phyloP scores from a whole-genome alignment of 176 grass and related monocot genomes.

The Avena sativa region DNA sequence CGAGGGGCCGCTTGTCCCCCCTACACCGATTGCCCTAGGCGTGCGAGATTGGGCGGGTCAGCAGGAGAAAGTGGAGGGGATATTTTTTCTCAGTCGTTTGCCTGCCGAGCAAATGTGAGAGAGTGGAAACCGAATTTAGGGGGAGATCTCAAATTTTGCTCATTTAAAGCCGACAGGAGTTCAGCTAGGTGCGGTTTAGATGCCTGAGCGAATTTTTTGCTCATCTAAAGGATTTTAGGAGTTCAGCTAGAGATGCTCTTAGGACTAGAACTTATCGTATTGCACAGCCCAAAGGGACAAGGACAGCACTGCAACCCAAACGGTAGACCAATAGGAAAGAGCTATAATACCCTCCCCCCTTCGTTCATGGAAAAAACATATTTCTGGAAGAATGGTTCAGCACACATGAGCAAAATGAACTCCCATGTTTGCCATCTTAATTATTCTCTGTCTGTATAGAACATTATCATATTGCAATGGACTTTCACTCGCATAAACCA shows the following conservation, averaged over 20 bases:
- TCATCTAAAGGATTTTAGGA: too few species aligned
- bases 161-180: too few species aligned
- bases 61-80: too few species aligned
- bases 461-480: slow-evolving; percentile 8
- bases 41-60: too few species aligned
- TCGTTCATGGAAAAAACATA: not conserved
- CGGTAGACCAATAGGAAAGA: not conserved
- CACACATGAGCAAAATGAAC: slow-evolving; percentile 16
- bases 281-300: not conserved
- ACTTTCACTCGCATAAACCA: slow-evolving; percentile 16
- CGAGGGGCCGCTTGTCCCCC: too few species aligned
- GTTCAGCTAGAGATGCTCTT: not conserved
- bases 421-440: slow-evolving; percentile 5
- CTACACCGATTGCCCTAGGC: too few species aligned
- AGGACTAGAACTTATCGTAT: not conserved
- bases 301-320: not conserved
- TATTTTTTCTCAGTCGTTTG: too few species aligned
- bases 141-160: too few species aligned
- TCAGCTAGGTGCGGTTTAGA: too few species aligned
- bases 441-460: slow-evolving; percentile 21
- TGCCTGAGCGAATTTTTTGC: too few species aligned
- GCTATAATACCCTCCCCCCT: not conserved
- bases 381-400: slow-evolving; percentile 13
- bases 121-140: too few species aligned
- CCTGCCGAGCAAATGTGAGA: too few species aligned